Percentiles rank a stretch among this genome's conserved stretches.
These are phyloP conservation scores for Boletus fagicola DNA, from an alignment of 768 basidiomycete species.

Conservation along the genomic window DNA sequence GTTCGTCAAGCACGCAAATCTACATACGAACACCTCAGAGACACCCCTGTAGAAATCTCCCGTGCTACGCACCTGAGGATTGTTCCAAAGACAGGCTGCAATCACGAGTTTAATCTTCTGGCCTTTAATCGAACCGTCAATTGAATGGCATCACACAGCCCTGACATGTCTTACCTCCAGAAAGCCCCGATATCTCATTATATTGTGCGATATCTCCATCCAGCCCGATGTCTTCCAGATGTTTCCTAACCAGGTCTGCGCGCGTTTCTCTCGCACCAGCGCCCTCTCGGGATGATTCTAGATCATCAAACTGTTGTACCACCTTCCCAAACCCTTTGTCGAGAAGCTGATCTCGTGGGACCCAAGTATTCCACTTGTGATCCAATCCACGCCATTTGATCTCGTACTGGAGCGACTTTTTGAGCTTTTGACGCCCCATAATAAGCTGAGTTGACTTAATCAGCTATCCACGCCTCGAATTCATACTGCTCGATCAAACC, in stretches of 20 bases:
- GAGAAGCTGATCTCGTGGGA: conserved; percentile 83
- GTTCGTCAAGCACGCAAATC: conserved; percentile 76
- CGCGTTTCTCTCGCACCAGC: conserved; percentile 88
- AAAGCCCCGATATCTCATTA: conserved; percentile 92
- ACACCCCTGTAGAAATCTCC: neutral
- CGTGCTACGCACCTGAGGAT: conserved; percentile 66
- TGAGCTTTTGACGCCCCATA: conserved; percentile 95
- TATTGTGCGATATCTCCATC: conserved; percentile 98
- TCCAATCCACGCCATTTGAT: conserved; percentile 82
- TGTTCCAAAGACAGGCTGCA: conserved; percentile 95
- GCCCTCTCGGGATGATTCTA: conserved; percentile 93
- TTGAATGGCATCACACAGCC: conserved; percentile 36
- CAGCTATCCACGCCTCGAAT: conserved; percentile 15
- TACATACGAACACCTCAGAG: conserved; percentile 39
- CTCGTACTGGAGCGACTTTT: conserved; percentile 94
- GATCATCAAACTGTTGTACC: conserved; percentile 92
- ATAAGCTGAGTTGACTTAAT: conserved; percentile 50
- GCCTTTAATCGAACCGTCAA: conserved; percentile 36
- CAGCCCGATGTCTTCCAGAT: conserved; percentile 88
- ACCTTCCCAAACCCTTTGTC: conserved; percentile 86
- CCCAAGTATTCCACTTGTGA: conserved; percentile 88
- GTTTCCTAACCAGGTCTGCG: conserved; percentile 79
- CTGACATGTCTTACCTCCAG: conserved; percentile 62
- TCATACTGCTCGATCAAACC: conserved; percentile 40
- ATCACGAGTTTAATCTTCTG: conserved; percentile 98